These are phyloP conservation scores for Colletotrichum ledebouriae DNA, from an alignment of 2,329 filamentous ascomycete genomes.

Conservation along the genomic window DNA sequence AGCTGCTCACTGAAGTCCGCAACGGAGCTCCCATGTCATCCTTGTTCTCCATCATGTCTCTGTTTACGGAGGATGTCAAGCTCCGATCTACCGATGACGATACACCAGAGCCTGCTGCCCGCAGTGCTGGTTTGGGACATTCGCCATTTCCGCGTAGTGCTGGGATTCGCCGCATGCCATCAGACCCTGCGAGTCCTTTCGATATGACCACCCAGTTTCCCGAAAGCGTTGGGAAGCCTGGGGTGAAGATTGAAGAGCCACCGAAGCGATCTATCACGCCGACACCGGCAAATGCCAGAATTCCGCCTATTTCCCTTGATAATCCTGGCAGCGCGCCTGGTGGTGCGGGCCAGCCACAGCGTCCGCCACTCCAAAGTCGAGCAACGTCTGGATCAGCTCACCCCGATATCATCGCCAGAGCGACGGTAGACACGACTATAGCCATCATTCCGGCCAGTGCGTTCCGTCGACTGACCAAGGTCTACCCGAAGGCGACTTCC, in stretches of 20 bases:
- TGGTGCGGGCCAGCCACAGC: slow-evolving; percentile 44
- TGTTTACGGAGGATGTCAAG: slow-evolving; percentile 96
- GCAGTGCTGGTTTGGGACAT: slow-evolving; percentile 27
- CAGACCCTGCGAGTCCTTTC: slow-evolving; percentile 41
- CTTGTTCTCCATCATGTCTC: slow-evolving; percentile 93
- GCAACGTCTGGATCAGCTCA: slow-evolving; percentile 81
- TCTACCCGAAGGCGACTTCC: slow-evolving; percentile 95
- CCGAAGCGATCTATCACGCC: slow-evolving; percentile 31
- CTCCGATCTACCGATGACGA: slow-evolving; percentile 79
- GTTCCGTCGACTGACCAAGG: slow-evolving; percentile 89
- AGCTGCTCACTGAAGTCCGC: slow-evolving; percentile 95
- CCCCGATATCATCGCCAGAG: slow-evolving; percentile 96
- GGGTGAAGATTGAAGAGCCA: slow-evolving; percentile 33
- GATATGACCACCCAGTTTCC: slow-evolving; percentile 29
- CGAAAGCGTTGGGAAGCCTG: slow-evolving; percentile 26
- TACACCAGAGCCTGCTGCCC: slow-evolving; percentile 45
- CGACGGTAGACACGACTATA: slow-evolving; percentile 96
- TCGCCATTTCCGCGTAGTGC: slow-evolving; percentile 37
- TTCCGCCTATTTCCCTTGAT: slow-evolving; percentile 80
- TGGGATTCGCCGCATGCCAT: slow-evolving; percentile 37
- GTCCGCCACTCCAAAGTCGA: slow-evolving; percentile 59
- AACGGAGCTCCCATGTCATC: slow-evolving; percentile 99
- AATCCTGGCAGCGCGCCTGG: slow-evolving; percentile 7
- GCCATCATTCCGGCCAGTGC: slow-evolving; percentile 98
- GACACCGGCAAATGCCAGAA: slow-evolving; percentile 56